Base-by-base conservation (phyloP, 495 filamentous ascomycete genomes). In the Neurospora sp. region DNA sequence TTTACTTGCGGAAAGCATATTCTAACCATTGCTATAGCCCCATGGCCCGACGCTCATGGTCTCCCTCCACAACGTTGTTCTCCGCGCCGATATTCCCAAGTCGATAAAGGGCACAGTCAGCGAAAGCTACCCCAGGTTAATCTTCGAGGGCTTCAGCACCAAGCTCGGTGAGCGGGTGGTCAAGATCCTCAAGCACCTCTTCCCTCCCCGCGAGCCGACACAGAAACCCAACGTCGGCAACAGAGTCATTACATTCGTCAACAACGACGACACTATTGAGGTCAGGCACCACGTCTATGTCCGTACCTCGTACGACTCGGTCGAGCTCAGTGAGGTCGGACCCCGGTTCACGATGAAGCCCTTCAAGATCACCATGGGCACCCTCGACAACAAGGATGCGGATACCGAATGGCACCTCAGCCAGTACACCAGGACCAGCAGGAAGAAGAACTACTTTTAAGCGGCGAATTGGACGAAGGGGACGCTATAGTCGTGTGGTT, bases 291-390 rank as follows among this genome's bases (percentile, higher is more conserved):
- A 86, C 72, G 84, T 86, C 37, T 86, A 85, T 66, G 85, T 86
- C 19, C 90, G 90, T 82, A 96, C 93, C 7, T 89, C 92, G 19
- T 96, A 94, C 79, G 88, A 94, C 76, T 92, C 91, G 74, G 94
- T 98, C 13, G 95, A 98, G 82, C 83, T 99, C 74, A 92, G 93
- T 21, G 96, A 99, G 81, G 96, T 99, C 54, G 96, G 96, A 0
- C 96, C 96, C 5, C 86, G 96, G 72, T 97, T 98, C 92, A 96
- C 94, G 6, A 96, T 99, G 94, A 88, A 92, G 78, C 86, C 94
- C 36, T 99, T 98, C 83, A 93, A 97, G 81, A 97, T 99, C 73
- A 87, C 94, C 69, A 90, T 92, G 71, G 95, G 96, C n/a, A 96
- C 95, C 3, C 84, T 97, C 66, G 96, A 98, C 79, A 96, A 95